Evolutionary conservation across 192 early-diverging fungal species (phyloP).

Genomic region (Jimgerdemannia flammicorona): DNA sequence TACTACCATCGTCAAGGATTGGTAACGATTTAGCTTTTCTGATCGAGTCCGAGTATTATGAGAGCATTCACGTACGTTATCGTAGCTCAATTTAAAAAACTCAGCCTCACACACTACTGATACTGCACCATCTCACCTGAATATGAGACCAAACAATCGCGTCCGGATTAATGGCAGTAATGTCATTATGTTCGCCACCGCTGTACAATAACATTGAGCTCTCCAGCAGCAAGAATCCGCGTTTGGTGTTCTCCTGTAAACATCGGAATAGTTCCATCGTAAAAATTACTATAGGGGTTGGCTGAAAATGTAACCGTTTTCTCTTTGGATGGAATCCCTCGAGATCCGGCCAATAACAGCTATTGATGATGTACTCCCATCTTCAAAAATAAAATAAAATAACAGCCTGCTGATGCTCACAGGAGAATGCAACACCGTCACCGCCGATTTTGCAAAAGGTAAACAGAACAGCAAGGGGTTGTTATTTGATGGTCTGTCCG

Average conservation of each 20-base stretch:
- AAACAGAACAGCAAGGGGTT: conserved; percentile 40
- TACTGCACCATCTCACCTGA: conserved; percentile 35
- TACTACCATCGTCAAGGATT: conserved; percentile 30
- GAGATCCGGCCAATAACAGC: no score
- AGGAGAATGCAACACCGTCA: conserved; percentile 35
- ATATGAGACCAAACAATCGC: conserved; percentile 69
- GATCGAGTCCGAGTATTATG: neutral
- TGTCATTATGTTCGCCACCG: conserved; percentile 58
- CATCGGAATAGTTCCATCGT: no score
- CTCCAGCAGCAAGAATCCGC: conserved; percentile 61
- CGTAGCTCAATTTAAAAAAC: neutral
- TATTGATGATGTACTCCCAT: no score
- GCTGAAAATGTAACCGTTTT: no score
- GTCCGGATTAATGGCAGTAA: conserved; percentile 60
- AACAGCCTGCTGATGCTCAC: conserved; percentile 13
- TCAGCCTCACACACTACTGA: no score
- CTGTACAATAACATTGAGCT: conserved; percentile 66
- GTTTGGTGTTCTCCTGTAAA: conserved; percentile 47
- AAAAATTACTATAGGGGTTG: neutral
- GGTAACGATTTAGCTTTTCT: neutral
- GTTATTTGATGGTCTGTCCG: neutral
- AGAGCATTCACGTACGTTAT: conserved; percentile 1
- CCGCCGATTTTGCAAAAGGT: conserved; percentile 52
- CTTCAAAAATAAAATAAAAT: neutral
- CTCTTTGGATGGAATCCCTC: no score